These are phyloP conservation scores for Sonneratia caseolaris DNA, from an alignment of 345 rosid genomes.

Conservation along the genomic window DNA sequence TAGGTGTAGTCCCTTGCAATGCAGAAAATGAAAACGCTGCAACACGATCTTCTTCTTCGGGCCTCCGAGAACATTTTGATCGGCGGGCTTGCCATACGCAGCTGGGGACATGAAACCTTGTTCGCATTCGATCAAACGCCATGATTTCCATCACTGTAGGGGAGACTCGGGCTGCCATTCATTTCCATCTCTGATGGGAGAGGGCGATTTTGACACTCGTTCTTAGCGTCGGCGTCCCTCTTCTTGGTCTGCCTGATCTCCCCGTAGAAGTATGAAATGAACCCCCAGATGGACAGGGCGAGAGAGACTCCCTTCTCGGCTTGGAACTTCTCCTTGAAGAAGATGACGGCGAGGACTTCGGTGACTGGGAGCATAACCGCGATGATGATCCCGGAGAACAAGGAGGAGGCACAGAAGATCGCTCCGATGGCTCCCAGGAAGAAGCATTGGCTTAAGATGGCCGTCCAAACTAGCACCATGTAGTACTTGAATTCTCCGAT, in stretches of 20 bases:
- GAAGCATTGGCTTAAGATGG: conserved; percentile 47
- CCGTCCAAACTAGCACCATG: conserved; percentile 28
- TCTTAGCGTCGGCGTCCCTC: conserved; percentile 8
- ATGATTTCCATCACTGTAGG: not conserved
- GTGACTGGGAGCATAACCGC: conserved; percentile 49
- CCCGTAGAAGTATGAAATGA: conserved; percentile 60
- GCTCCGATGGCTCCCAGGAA: conserved; percentile 63
- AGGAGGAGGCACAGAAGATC: conserved; percentile 49
- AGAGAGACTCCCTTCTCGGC: conserved; percentile 60
- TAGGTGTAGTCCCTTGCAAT: no score
- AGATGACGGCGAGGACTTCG: conserved; percentile 56
- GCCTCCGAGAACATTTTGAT: no score
- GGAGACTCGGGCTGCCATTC: not conserved
- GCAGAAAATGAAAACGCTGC: no score
- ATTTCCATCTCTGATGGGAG: not conserved
- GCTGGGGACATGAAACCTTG: no score
- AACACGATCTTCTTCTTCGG: no score
- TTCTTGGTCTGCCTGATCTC: conserved; percentile 33
- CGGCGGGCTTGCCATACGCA: no score
- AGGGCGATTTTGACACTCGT: not conserved
- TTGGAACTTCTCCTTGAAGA: conserved; percentile 53
- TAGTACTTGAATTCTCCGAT: conserved; percentile 57
- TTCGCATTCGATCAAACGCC: no score
- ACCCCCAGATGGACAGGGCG: conserved; percentile 70
- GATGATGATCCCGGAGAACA: conserved; percentile 43